These are phyloP conservation scores for Aphanomyces astaci DNA, from an alignment of 352 stramenopile species.

Conservation along the genomic window DNA sequence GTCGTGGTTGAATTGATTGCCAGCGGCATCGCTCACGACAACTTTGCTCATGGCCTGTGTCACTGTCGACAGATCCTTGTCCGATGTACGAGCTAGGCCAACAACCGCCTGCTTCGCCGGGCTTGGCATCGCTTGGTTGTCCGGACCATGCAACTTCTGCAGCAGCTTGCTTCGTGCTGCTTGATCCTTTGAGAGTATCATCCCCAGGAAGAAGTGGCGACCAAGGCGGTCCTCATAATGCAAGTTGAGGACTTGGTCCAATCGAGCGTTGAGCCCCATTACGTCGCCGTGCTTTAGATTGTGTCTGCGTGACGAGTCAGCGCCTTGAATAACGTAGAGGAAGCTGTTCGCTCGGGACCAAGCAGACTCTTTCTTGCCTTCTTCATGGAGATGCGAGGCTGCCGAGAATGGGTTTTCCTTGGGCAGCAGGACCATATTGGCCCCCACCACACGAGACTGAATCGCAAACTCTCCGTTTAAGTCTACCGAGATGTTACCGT, in stretches of 20 bases:
- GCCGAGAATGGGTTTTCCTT: conserved; percentile 69
- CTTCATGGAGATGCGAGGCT: conserved; percentile 63
- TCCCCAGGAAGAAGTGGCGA: conserved; percentile 50
- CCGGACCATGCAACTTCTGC: neutral
- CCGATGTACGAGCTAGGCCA: too few species aligned
- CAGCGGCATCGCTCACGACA: neutral
- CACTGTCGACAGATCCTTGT: neutral
- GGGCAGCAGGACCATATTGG: conserved; percentile 51
- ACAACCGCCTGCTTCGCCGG: too few species aligned
- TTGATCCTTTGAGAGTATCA: conserved; percentile 59
- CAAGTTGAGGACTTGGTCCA: conserved; percentile 38
- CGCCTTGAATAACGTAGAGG: conserved; percentile 46
- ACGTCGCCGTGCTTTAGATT: conserved; percentile 29
- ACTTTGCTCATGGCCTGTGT: neutral
- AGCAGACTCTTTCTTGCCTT: conserved; percentile 46
- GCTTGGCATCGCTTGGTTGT: neutral
- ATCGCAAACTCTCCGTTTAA: conserved; percentile 74
- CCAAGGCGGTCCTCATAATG: conserved; percentile 47
- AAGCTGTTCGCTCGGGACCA: conserved; percentile 70
- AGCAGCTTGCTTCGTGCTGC: conserved; percentile 21
- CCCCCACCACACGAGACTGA: conserved; percentile 49
- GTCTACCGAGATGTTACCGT: conserved; percentile 26
- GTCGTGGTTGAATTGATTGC: neutral
- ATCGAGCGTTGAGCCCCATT: conserved; percentile 30
- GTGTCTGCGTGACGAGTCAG: conserved; percentile 30